Percentiles rank a stretch among this genome's conserved stretches.
These are phyloP conservation scores for Debaryomyces prosopidis DNA, from an alignment of 805 yeast genomes.

Conservation along the genomic window DNA sequence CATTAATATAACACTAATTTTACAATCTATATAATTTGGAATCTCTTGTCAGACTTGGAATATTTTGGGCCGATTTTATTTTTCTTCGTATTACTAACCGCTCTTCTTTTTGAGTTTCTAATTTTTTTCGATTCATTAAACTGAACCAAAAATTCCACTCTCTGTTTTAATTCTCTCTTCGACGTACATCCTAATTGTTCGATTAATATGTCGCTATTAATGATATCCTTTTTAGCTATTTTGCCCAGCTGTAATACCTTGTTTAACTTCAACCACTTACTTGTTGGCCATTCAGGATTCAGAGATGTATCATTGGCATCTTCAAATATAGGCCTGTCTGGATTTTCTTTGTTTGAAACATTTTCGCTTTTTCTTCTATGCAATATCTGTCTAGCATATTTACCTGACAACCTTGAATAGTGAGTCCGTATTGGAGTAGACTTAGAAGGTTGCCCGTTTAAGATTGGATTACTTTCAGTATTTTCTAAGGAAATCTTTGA, in stretches of 20 bases:
- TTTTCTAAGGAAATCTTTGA: background rate
- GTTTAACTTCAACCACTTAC: slow-evolving; percentile 33
- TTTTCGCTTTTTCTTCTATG: slow-evolving; percentile 5
- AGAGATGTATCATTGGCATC: background rate
- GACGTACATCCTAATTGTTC: slow-evolving; percentile 24
- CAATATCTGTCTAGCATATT: slow-evolving; percentile 17
- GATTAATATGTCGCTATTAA: slow-evolving; percentile 26
- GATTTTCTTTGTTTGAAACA: background rate
- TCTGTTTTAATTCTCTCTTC: slow-evolving; percentile 29
- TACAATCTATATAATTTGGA: background rate
- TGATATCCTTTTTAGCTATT: slow-evolving; percentile 26
- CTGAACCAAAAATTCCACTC: slow-evolving; percentile 27
- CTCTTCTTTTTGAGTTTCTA: background rate
- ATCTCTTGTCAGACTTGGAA: background rate
- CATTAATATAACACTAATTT: slow-evolving; percentile 7
- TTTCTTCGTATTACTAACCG: background rate
- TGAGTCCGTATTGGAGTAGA: background rate
- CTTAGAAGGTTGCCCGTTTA: background rate
- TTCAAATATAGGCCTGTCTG: background rate
- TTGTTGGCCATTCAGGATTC: slow-evolving; percentile 23
- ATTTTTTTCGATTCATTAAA: slow-evolving; percentile 8
- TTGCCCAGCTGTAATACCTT: slow-evolving; percentile 26
- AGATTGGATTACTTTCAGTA: background rate
- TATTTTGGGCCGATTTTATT: background rate
- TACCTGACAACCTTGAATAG: slow-evolving; percentile 11